These are phyloP conservation scores for Biscogniauxia mediterranea DNA, from an alignment of 2,329 filamentous ascomycete species.

Conservation along the genomic window DNA sequence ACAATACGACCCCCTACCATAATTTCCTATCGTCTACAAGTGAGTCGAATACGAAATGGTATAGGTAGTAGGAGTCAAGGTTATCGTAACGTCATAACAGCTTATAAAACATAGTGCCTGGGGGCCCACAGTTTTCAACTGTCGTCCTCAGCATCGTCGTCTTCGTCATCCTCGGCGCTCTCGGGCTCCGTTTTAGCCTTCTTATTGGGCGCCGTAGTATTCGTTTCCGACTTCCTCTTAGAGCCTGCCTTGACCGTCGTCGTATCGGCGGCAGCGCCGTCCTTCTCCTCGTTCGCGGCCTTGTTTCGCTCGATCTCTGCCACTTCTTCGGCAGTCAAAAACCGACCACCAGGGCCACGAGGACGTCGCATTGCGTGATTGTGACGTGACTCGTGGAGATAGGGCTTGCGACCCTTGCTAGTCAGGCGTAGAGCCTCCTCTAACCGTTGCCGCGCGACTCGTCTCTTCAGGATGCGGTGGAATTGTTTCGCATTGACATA, in stretches of 20 bases:
- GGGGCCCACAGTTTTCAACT: conserved; percentile 32
- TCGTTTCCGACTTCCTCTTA: conserved; percentile 61
- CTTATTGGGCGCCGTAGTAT: conserved; percentile 50
- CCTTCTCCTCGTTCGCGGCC: conserved; percentile 39
- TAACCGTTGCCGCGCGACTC: conserved; percentile 87
- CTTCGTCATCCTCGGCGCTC: conserved; percentile 45
- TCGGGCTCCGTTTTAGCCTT: conserved; percentile 45
- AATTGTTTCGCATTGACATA: conserved; percentile 99
- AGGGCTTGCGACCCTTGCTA: conserved; percentile 93
- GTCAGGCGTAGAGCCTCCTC: conserved; percentile 91
- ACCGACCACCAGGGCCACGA: conserved; percentile 88
- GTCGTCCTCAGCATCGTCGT: conserved; percentile 42
- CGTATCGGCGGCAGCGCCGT: conserved; percentile 32
- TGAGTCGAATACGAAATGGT: conserved; percentile 29
- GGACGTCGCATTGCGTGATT: conserved; percentile 98
- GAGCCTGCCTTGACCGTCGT: conserved; percentile 40
- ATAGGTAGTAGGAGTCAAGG: conserved; percentile 31
- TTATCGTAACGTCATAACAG: conserved; percentile 36
- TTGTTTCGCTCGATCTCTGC: conserved; percentile 77
- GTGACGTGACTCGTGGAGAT: conserved; percentile 94
- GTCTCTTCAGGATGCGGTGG: conserved; percentile 90
- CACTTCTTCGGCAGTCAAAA: conserved; percentile 94
- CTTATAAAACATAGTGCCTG: conserved; percentile 28
- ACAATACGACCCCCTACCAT: conserved; percentile 30
- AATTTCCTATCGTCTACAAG: conserved; percentile 18